Percentiles rank a stretch among this genome's conserved stretches.
phyloP scores from a whole-genome alignment of 1,139 yeast genomes.

The Spathaspora sp. region DNA sequence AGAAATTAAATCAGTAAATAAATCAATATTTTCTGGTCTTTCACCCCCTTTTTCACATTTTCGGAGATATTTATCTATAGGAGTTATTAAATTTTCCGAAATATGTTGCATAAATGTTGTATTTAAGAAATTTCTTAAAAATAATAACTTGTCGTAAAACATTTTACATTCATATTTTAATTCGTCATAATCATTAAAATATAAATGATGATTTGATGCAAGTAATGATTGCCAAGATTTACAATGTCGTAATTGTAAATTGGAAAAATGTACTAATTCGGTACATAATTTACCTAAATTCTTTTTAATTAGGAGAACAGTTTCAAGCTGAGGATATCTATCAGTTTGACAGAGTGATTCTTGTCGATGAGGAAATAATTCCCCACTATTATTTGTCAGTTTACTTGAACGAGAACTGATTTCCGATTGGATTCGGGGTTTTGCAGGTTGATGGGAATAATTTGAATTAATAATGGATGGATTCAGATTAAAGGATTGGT shows the following conservation, averaged over 20 bases:
- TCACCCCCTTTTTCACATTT: slow-evolving; percentile 10
- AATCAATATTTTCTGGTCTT: slow-evolving; percentile 7
- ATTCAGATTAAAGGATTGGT: too few relatives aligned
- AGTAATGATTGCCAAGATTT: slow-evolving; percentile 11
- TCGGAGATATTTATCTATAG: slow-evolving; percentile 14
- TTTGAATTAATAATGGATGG: too few relatives aligned
- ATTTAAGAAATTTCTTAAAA: slow-evolving; percentile 13
- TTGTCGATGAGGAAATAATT: background rate
- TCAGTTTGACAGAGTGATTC: background rate
- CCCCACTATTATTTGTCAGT: background rate
- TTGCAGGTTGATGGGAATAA: too few relatives aligned
- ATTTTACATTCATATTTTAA: slow-evolving; percentile 10
- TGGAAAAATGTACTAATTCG: slow-evolving; percentile 12
- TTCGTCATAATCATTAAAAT: background rate
- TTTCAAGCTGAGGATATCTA: slow-evolving; percentile 8
- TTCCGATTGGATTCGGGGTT: too few relatives aligned
- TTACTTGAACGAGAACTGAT: background rate
- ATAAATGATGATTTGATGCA: slow-evolving; percentile 5
- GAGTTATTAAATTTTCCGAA: slow-evolving; percentile 10
- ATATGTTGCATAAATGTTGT: slow-evolving; percentile 11
- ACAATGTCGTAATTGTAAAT: slow-evolving; percentile 13
- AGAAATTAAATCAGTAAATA: slow-evolving; percentile 15
- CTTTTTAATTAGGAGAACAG: slow-evolving; percentile 8
- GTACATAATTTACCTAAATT: slow-evolving; percentile 11
- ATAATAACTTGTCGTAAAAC: slow-evolving; percentile 10